Conservation (phyloP, 805 yeast species). For the Candida alai region DNA sequence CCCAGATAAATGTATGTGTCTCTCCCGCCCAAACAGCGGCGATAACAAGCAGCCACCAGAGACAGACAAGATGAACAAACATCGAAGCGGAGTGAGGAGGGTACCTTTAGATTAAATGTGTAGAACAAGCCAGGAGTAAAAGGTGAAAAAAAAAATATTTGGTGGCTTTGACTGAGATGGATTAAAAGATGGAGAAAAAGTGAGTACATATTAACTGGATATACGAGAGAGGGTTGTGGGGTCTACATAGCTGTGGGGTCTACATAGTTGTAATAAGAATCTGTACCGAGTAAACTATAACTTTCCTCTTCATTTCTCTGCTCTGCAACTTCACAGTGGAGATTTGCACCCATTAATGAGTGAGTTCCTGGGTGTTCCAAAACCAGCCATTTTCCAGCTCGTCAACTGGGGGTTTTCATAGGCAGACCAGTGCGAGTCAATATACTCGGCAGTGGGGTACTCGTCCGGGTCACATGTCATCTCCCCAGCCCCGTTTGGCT, state of each 20-base stretch:
- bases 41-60: not conserved
- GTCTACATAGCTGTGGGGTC: too few species aligned
- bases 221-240: too few species aligned
- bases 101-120: too few species aligned
- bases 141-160: too few species aligned
- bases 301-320: too few species aligned
- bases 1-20: slow-evolving; percentile 33
- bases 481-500: slow-evolving; percentile 24
- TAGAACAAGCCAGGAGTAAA: too few species aligned
- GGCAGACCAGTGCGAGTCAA: slow-evolving; percentile 27
- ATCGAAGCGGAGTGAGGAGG: too few species aligned
- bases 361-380: slow-evolving; percentile 57
- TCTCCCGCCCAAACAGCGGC: slow-evolving; percentile 15
- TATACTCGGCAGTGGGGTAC: slow-evolving; percentile 36
- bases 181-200: too few species aligned
- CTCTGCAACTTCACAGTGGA: not conserved
- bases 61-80: slow-evolving; percentile 1
- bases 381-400: slow-evolving; percentile 38
- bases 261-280: too few species aligned
- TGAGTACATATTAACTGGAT: too few species aligned
- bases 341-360: slow-evolving; percentile 52
- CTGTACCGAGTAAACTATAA: too few species aligned
- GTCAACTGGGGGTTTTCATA: slow-evolving; percentile 34
- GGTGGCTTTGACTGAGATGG: too few species aligned
- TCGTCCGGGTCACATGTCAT: slow-evolving; percentile 37